phyloP scores from a whole-genome alignment of 805 yeast genomes.

The Nematodospora valgi region DNA sequence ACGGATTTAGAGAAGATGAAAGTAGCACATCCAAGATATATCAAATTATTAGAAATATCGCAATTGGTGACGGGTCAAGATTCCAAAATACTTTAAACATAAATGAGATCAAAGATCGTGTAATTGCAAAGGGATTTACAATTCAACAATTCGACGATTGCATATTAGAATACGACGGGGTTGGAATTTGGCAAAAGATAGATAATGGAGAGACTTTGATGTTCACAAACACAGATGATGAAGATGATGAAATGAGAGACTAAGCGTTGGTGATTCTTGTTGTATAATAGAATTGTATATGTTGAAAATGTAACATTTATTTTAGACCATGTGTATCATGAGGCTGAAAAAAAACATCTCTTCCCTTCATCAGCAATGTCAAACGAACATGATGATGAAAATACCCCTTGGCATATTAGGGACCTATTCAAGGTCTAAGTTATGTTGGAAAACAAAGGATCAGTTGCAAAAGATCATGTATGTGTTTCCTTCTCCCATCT shows the following conservation, averaged over 20 bases:
- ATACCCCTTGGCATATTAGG: background rate
- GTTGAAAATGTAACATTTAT: too few species aligned
- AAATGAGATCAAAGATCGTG: slow-evolving; percentile 55
- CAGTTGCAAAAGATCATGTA: slow-evolving; percentile 40
- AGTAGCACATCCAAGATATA: slow-evolving; percentile 67
- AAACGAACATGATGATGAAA: background rate
- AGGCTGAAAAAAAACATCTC: too few species aligned
- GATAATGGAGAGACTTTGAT: slow-evolving; percentile 67
- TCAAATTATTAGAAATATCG: slow-evolving; percentile 63
- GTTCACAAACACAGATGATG: slow-evolving; percentile 45
- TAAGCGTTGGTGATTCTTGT: background rate
- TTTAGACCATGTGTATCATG: too few species aligned
- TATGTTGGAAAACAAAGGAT: slow-evolving; percentile 25
- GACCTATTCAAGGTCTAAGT: slow-evolving; percentile 7
- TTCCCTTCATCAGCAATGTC: too few species aligned
- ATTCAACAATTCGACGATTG: slow-evolving; percentile 73
- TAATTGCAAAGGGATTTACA: slow-evolving; percentile 80
- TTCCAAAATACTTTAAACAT: slow-evolving; percentile 32
- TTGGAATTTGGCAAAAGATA: slow-evolving; percentile 73
- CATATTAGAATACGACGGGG: slow-evolving; percentile 65
- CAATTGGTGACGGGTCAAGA: slow-evolving; percentile 33
- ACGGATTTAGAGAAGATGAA: slow-evolving; percentile 54
- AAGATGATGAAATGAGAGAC: slow-evolving; percentile 11
- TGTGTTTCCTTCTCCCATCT: slow-evolving; percentile 10
- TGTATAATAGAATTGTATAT: too few species aligned